A percentile compares a stretch with the other conserved stretches of the same genome.
Conservation (phyloP, 2,329 filamentous ascomycete genomes). For the Fusarium chlamydosporum region DNA sequence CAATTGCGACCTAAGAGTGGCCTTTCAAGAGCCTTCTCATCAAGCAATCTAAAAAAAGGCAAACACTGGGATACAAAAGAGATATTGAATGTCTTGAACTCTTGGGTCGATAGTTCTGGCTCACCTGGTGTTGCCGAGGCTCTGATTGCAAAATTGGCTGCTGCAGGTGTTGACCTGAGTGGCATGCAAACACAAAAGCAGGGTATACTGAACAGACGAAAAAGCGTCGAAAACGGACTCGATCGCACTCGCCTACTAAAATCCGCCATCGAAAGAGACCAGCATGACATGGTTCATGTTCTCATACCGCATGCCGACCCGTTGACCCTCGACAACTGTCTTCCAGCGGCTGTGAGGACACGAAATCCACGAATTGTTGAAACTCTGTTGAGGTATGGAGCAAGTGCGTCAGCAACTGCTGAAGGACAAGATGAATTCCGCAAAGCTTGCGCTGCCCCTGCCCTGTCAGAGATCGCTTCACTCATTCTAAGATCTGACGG, state of each 20-base stretch:
- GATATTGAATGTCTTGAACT: slow-evolving; percentile 65
- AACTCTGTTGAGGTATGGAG: slow-evolving; percentile 66
- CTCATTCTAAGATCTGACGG: slow-evolving; percentile 66
- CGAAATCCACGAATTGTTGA: slow-evolving; percentile 61
- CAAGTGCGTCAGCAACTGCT: slow-evolving; percentile 61
- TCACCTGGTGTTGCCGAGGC: slow-evolving; percentile 70
- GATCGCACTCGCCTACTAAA: slow-evolving; percentile 67
- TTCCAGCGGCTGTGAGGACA: slow-evolving; percentile 64
- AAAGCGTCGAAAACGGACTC: slow-evolving; percentile 63
- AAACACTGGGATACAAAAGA: slow-evolving; percentile 68
- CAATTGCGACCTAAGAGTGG: slow-evolving; percentile 58
- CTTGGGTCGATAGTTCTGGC: slow-evolving; percentile 64
- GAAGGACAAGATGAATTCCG: slow-evolving; percentile 69
- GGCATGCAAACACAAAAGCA: slow-evolving; percentile 64
- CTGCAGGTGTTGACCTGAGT: slow-evolving; percentile 66
- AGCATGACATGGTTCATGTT: slow-evolving; percentile 67
- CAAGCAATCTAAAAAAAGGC: slow-evolving; percentile 59
- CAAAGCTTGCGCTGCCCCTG: slow-evolving; percentile 63
- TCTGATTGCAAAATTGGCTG: slow-evolving; percentile 64
- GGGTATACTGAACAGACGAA: slow-evolving; percentile 63
- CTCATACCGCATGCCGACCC: slow-evolving; percentile 68
- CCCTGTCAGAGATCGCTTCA: slow-evolving; percentile 62
- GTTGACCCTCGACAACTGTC: slow-evolving; percentile 63
- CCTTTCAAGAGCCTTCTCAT: slow-evolving; percentile 58
- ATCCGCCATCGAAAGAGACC: slow-evolving; percentile 64